phyloP scores from a whole-genome alignment of 257 asterid species.

The Solanum peruvianum region DNA sequence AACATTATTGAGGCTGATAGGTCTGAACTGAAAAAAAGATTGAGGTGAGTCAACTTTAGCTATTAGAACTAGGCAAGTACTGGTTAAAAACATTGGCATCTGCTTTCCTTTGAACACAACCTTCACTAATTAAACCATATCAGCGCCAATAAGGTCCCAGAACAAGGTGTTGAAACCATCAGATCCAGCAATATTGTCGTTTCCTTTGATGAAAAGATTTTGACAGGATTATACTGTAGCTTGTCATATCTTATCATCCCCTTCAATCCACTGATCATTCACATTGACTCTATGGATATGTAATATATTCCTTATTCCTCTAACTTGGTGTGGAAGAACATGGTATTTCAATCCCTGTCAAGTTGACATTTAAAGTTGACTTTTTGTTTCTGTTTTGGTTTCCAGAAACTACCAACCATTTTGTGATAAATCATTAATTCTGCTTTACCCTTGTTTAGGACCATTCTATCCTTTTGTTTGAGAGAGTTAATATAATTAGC shows the following conservation, averaged over 20 bases:
- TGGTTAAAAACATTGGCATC: neutral
- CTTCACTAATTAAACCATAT: too few relatives aligned
- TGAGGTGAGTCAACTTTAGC: neutral
- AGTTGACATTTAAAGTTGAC: neutral
- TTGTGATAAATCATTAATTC: too few relatives aligned
- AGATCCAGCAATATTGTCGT: too few relatives aligned
- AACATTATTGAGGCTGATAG: neutral
- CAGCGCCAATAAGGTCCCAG: neutral
- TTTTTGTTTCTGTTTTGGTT: too few relatives aligned
- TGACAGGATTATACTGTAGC: neutral
- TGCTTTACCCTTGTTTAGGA: too few relatives aligned
- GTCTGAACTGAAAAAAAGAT: neutral
- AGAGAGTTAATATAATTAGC: too few relatives aligned
- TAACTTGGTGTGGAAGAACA: neutral
- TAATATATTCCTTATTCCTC: neutral
- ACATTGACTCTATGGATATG: neutral
- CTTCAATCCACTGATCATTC: neutral
- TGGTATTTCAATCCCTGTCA: neutral
- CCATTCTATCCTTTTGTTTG: too few relatives aligned
- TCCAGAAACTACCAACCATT: too few relatives aligned
- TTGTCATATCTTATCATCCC: neutral
- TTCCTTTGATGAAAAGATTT: too few relatives aligned
- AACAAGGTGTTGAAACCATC: neutral
- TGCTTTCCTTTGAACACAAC: too few relatives aligned
- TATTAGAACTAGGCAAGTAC: neutral